Conservation (phyloP, 192 early-diverging fungal genomes). For the Entomortierella chlamydospora region DNA sequence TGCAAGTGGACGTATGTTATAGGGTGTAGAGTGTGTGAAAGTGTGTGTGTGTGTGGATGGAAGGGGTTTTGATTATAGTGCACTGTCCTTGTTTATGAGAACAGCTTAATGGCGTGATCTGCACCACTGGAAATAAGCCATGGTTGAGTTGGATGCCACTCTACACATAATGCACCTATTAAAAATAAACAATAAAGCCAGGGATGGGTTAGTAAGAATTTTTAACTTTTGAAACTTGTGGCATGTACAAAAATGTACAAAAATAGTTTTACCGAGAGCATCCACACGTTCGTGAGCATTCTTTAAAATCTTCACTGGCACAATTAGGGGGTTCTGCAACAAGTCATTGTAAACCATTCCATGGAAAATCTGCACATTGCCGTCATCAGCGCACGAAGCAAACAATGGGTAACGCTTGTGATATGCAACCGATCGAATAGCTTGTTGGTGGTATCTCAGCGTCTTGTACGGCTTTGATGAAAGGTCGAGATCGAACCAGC, state of each 20-base stretch:
- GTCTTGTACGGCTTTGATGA: constrained; percentile 93
- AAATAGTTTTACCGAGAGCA: constrained; percentile 67
- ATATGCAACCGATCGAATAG: constrained; percentile 89
- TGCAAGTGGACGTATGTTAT: too few relatives aligned
- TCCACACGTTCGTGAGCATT: constrained; percentile 80
- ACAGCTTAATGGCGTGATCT: constrained; percentile 89
- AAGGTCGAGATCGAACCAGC: constrained; percentile 98
- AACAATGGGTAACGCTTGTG: constrained; percentile 93
- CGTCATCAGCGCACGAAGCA: constrained; percentile 93
- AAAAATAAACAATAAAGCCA: neutral
- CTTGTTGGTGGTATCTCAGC: constrained; percentile 89
- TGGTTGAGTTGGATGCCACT: constrained; percentile 97
- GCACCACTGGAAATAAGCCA: constrained; percentile 96
- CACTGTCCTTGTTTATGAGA: constrained; percentile 22
- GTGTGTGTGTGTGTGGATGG: too few relatives aligned
- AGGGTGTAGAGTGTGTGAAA: too few relatives aligned
- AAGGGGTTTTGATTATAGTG: neutral
- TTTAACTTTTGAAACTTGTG: too few relatives aligned
- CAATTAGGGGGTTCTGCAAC: constrained; percentile 96
- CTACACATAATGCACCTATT: constrained; percentile 80
- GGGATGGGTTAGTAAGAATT: neutral
- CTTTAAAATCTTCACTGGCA: constrained; percentile 95
- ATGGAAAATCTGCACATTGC: constrained; percentile 95
- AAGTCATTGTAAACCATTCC: constrained; percentile 98
- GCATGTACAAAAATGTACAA: too few relatives aligned